Evolutionary conservation across 495 filamentous ascomycete species (phyloP).

Genomic region (Penicillium cosmopolitanum): DNA sequence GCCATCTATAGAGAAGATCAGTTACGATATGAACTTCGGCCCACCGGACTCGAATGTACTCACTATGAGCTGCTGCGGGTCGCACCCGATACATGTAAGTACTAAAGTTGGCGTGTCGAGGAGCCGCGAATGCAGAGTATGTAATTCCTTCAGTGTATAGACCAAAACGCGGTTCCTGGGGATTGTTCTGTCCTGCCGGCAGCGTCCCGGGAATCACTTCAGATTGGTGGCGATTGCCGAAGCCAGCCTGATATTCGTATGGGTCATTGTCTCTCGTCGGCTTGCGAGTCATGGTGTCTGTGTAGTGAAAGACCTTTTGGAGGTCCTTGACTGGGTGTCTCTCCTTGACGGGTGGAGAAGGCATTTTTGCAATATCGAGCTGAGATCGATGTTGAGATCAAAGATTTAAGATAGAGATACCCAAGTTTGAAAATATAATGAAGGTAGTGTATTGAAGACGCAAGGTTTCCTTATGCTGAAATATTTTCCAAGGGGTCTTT

Average conservation of each 20-base stretch:
- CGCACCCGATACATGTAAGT: conserved; percentile 47
- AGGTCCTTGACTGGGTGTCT: conserved; percentile 40
- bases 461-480: background rate
- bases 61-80: conserved; percentile 47
- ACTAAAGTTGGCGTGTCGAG: conserved; percentile 42
- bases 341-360: conserved; percentile 29
- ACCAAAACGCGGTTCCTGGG: conserved; percentile 41
- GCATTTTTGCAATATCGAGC: conserved; percentile 16
- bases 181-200: conserved; percentile 47
- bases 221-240: conserved; percentile 44
- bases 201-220: conserved; percentile 48
- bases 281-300: conserved; percentile 44
- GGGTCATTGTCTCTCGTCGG: conserved; percentile 49
- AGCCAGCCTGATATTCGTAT: conserved; percentile 45
- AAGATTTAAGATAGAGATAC: background rate
- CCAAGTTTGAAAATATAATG: background rate
- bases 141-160: conserved; percentile 66
- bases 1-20: conserved; percentile 29
- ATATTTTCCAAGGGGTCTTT: background rate
- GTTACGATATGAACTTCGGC: background rate
- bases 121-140: conserved; percentile 54
- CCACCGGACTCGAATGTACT: conserved; percentile 10
- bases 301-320: conserved; percentile 48
- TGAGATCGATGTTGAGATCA: background rate
- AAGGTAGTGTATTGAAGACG: background rate